These are phyloP conservation scores for Ustilago trichophora DNA, from an alignment of 1,284 basidiomycete genomes.

Conservation along the genomic window DNA sequence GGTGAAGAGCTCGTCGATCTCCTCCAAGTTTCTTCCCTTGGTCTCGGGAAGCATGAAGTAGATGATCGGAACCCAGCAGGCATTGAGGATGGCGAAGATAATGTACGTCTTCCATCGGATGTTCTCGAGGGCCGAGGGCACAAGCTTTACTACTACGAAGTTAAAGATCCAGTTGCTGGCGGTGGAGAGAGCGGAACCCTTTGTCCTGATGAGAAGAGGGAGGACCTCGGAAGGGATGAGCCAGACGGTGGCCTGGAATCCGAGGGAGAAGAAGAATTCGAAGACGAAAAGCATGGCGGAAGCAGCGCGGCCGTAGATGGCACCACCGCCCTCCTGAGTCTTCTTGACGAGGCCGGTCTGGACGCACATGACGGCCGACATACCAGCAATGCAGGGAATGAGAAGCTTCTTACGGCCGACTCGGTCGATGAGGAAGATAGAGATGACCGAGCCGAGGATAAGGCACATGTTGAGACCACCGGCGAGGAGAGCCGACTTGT, in stretches of 20 bases:
- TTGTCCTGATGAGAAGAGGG: conserved; percentile 66
- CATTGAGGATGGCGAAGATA: conserved; percentile 65
- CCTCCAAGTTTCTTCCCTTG: conserved; percentile 60
- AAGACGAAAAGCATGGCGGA: conserved; percentile 74
- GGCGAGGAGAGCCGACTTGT: conserved; percentile 75
- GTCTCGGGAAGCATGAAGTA: conserved; percentile 66
- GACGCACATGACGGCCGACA: conserved; percentile 74
- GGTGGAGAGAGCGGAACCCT: conserved; percentile 65
- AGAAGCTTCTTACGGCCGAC: conserved; percentile 75
- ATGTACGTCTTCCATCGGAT: conserved; percentile 66
- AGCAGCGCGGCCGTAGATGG: conserved; percentile 70
- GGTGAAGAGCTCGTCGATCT: conserved; percentile 62
- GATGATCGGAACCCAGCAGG: conserved; percentile 64
- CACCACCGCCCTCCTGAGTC: conserved; percentile 65
- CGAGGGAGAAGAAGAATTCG: conserved; percentile 76
- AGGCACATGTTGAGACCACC: conserved; percentile 79
- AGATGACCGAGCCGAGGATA: conserved; percentile 74
- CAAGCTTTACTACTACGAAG: conserved; percentile 72
- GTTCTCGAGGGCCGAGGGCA: conserved; percentile 72
- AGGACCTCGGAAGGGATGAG: conserved; percentile 67
- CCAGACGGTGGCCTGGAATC: conserved; percentile 77
- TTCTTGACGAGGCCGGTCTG: conserved; percentile 70
- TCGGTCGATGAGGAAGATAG: conserved; percentile 71
- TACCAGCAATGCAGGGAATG: conserved; percentile 76
- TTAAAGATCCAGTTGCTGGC: conserved; percentile 65